Evolutionary conservation across 345 rosid species (phyloP), one percentile per base, ranked within the genome.

Genomic region (Citrus trifoliata): DNA sequence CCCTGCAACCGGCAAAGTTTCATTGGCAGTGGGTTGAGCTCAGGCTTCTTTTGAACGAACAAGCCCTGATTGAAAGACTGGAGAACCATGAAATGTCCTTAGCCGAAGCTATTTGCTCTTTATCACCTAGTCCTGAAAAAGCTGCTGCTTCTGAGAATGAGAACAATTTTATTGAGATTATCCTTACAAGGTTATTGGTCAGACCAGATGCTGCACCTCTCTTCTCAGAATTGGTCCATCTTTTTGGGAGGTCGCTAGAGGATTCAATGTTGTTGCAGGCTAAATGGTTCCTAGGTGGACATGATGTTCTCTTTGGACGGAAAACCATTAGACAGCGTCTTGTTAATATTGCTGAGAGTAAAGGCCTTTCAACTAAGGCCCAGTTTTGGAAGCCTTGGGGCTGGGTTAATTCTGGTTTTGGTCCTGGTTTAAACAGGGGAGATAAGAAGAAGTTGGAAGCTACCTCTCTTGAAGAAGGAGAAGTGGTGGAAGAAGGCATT

Each of bases 21-120:
- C 98, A 91, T 83, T 97, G 99, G 99, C 99, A 97, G 84, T 97
- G 98, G 98, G 87, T 97, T 83, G 99, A 97, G 85, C 97, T 94
- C 71, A 88, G 99, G 87, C 88, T 97, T 77, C 99, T 97, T 80
- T 87, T 97, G 85, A 93, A 97, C 73, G 99, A 97, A 80, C 99
- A 97, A 85, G 90, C 96, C 28, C 89, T 94, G 16, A 76, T 93
- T 83, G 99, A 97, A 75, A 92, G 91, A 85, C 91, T 93, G 48
- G 98, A 94, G 70, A 85, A 78, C 75, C 92, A 85, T 70, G 98
- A 94, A 70, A 85, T 80, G 84, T 84, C 95, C 68, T 79, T 94
- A 69, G 87, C 87, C 55, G 99, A 92, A 60, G 97, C 97, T 25
- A 80, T 97, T 75, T 94, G 91, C 66, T 85, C 96, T 28, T 87